Base-by-base conservation (phyloP, 1,139 yeast species). In the Magnusiomyces clavatus region DNA sequence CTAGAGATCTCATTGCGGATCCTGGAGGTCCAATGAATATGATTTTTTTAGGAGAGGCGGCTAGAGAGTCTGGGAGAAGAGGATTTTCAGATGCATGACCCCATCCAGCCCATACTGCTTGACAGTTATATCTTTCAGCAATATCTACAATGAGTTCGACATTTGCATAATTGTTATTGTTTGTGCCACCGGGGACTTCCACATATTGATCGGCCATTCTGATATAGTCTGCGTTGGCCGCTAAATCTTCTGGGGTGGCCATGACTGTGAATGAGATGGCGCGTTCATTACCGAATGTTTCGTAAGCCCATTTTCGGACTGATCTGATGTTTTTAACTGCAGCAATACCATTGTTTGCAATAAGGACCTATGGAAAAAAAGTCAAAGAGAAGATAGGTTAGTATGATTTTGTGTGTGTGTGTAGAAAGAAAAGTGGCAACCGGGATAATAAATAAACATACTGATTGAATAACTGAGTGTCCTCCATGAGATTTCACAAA, bases 101-200 rank as follows among this genome's bases (percentile, higher is more conserved):
- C 97, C 97, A 72, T 62, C 99, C 99, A 38, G 99, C 98, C 99
- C 99, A 92, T 55, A 92, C 99, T 29, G 98, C 99, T 68, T 92
- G 96, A 54, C 86, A 97, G 60, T 88, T 81, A 50, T 96, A 84
- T 73, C 97, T 84, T 74, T 92, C 98, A 43, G 99, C 99, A 53
- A 92, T 77, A 65, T 92, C 99, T 49, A 92, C 97, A 70, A 92
- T 92, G 59, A 92, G 77, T 62, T 94, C 98, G 57, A 92, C 99
- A 66, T 92, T 92, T 63, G 99, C 98, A 68, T 90, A 90, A 71
- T 92, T 92, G 72, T 92, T 92, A 75, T 92, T 92, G 73, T 94
- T 94, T 53, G 97, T 92, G 53, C 98, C 98, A 64, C 99, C 99
- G 55, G 99, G 97, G 49, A 92, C 98, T 68, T 90, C 97, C 58